Base-by-base conservation (phyloP, 768 basidiomycete genomes). In the Termitomyces sp. region DNA sequence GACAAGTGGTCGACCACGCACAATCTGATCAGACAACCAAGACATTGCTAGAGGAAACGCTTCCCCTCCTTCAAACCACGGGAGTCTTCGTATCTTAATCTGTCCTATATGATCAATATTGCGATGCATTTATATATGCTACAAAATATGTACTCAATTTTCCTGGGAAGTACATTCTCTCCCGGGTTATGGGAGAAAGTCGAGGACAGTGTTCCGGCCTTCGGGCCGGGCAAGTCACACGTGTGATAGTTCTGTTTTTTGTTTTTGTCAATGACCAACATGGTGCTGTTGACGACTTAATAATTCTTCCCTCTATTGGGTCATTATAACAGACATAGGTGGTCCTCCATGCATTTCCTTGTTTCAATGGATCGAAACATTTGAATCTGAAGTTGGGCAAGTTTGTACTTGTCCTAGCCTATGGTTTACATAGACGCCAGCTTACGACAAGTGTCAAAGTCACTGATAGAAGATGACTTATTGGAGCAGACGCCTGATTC, bases 391-490 rank as follows among this genome's bases (percentile, higher is more conserved):
- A 52, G 20, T 8, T 32, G 24, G n/a, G 9, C 7, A 28, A 28
- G 28, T 54, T 28, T 1, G 39, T 8, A 16, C 54, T 32, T 3
- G 24, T 6, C 33, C 51, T 13, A 18, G 28, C 28, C 28, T 16
- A 40, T 40, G 12, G 9, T 32, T 33, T 18, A 55, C n/a, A 20
- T 22, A 18, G 20, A 16, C 24, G 54, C 39, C 54, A 32, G 18
- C 45, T 38, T 24, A 59, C 32, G 50, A 39, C 40, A 42, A 59
- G 13, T 42, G 50, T 51, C 57, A 58, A 50, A 50, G 18, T 16
- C 24, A 22, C 2, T 58, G 32, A 35, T 51, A 22, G 7, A 40
- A 52, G 18, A 32, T 22, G 56, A 50, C 3, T 53, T 39, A 16
- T 46, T 16, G 32, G 8, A 35, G 12, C 33, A 57, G 56, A 24